Evolutionary conservation across 176 grass and related monocot genomes (phyloP).

Genomic region (Miscanthus lutarioriparius): DNA sequence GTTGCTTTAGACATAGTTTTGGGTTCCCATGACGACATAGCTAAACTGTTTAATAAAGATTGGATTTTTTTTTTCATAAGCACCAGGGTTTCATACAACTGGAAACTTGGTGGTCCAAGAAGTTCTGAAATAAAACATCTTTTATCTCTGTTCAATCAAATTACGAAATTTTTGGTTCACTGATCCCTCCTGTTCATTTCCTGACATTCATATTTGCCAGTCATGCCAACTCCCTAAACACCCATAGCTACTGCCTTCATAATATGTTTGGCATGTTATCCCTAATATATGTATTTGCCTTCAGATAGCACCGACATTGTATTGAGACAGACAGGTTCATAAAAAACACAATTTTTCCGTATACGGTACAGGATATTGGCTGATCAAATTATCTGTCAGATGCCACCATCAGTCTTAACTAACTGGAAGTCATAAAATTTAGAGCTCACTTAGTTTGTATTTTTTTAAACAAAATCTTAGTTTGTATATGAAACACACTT

Average conservation of each 20-base stretch:
- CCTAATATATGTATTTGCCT: background rate
- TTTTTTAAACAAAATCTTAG: too few relatives aligned
- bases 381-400: too few relatives aligned
- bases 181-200: background rate
- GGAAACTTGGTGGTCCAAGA: background rate
- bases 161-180: too few relatives aligned
- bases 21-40: background rate
- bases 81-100: background rate
- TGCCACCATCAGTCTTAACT: background rate
- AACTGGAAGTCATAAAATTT: background rate
- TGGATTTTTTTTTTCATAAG: background rate
- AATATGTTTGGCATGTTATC: background rate
- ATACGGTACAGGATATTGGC: background rate
- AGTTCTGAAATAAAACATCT: background rate
- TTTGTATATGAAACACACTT: background rate
- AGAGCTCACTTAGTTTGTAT: background rate
- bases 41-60: background rate
- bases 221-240: background rate
- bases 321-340: background rate
- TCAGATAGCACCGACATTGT: background rate
- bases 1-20: background rate
- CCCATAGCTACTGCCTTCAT: background rate
- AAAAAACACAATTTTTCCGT: background rate
- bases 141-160: background rate
- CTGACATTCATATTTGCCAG: background rate